phyloP scores from a whole-genome alignment of 2,329 filamentous ascomycete species.

The Aureobasidium musti region DNA sequence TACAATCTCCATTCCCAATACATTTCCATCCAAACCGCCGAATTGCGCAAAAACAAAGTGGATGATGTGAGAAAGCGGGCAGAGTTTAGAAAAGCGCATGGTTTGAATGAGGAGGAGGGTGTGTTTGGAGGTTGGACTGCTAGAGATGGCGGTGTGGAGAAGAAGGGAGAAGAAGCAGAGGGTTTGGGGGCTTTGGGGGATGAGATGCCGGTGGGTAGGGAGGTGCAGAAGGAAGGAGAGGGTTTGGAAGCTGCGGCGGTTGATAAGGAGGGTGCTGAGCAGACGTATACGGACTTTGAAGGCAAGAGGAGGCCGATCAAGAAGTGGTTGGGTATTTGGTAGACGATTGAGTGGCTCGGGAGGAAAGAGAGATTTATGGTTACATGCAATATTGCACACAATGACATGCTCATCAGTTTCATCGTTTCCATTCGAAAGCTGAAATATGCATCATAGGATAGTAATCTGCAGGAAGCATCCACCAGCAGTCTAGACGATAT shows the following conservation, averaged over 20 bases:
- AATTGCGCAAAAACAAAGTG: slow-evolving; percentile 70
- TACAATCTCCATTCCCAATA: slow-evolving; percentile 75
- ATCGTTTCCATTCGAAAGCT: neutral
- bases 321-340: slow-evolving; percentile 87
- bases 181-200: neutral
- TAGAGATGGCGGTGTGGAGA: slow-evolving; percentile 42
- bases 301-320: slow-evolving; percentile 59
- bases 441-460: neutral
- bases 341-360: slow-evolving; percentile 21
- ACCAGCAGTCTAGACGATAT: slow-evolving; percentile 5
- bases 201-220: neutral
- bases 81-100: slow-evolving; percentile 83
- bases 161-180: slow-evolving; percentile 35
- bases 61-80: slow-evolving; percentile 87
- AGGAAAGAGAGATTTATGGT: neutral
- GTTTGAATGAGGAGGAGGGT: slow-evolving; percentile 62
- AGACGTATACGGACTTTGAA: slow-evolving; percentile 45
- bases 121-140: slow-evolving; percentile 55
- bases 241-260: slow-evolving; percentile 39
- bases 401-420: neutral
- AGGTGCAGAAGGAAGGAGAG: slow-evolving; percentile 12
- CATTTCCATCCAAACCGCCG: slow-evolving; percentile 65
- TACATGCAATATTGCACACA: neutral
- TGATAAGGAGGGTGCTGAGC: slow-evolving; percentile 36
- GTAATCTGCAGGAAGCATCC: no score